Evolutionary conservation across 2,329 filamentous ascomycete genomes (phyloP), one percentile per base, ranked within the genome.

Genomic region (Clarireedia homoeocarpa): DNA sequence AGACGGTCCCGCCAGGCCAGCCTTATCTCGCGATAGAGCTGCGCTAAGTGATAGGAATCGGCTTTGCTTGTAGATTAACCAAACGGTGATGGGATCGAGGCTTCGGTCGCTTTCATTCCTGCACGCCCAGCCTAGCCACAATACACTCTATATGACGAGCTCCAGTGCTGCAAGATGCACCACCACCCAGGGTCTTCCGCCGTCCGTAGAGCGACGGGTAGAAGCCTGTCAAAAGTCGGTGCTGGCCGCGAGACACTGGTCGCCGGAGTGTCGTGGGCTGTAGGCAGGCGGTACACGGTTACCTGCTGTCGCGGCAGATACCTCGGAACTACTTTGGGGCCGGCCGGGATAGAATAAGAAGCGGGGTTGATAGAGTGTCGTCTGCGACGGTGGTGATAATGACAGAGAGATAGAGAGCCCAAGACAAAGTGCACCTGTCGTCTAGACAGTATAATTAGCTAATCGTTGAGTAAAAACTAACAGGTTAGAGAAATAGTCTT

Each of bases 201-300:
- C 24, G 46, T 48, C 46, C 24, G 24, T 34, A 48, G 46, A 48
- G 46, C 46, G 46, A 48, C 24, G 46, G 46, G 46, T 48, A 48
- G 46, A 48, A 48, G 46, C 46, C 46, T 48, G 46, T 48, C 46
- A 34, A 48, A 48, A 48, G 46, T 48, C 7, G 46, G 26, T 48
- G 46, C 46, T 48, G 46, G 26, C 46, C 24, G 46, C 46, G 46
- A 48, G 46, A 48, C 24, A 48, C 46, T 48, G 26, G 46, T 48
- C 26, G 46, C 17, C 46, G 26, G 46, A 48, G 46, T 48, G 4
- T 48, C n/a, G 46, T 48, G n/a, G 45, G 3, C 45, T 30, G 45
- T 48, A 48, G 45, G 45, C 45, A 48, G 10, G 45, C 45, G 23
- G 24, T 48, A 48, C 45, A 48, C 45, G 15, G 24, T 48, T 48